Evolutionary conservation across 2,329 filamentous ascomycete species (phyloP).

Genomic region (Claviceps arundinis): DNA sequence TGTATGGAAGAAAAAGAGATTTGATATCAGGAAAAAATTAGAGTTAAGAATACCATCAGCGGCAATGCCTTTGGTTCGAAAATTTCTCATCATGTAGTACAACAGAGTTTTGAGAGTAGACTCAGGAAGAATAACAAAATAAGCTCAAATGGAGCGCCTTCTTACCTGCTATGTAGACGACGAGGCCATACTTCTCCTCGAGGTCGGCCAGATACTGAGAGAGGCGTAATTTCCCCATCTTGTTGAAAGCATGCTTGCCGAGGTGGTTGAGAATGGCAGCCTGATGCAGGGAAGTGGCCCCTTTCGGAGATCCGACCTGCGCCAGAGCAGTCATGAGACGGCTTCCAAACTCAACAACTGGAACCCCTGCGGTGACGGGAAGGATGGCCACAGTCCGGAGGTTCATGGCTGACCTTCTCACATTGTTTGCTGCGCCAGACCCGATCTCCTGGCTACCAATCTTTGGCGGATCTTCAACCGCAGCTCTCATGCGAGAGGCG

Average conservation of each 20-base stretch:
- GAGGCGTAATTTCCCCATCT: constrained; percentile 91
- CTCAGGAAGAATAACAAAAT: neutral
- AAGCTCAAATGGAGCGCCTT: neutral
- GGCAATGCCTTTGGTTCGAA: constrained; percentile 35
- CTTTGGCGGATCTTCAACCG: constrained; percentile 69
- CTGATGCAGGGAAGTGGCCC: constrained; percentile 85
- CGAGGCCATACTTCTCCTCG: constrained; percentile 92
- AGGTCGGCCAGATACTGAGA: constrained; percentile 93
- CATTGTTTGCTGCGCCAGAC: constrained; percentile 36
- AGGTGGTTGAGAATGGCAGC: constrained; percentile 88
- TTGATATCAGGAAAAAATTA: constrained; percentile 52
- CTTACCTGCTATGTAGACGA: constrained; percentile 76
- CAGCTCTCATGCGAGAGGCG: constrained; percentile 78
- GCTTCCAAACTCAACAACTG: constrained; percentile 89
- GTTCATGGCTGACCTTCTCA: constrained; percentile 77
- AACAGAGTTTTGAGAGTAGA: neutral
- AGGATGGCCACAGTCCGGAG: constrained; percentile 84
- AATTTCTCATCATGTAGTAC: constrained; percentile 38
- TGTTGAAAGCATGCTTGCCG: constrained; percentile 89
- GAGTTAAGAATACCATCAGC: constrained; percentile 45
- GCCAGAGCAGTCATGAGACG: constrained; percentile 74
- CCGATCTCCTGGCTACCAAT: constrained; percentile 52
- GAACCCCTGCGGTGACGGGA: constrained; percentile 80
- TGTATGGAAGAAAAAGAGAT: constrained; percentile 2
- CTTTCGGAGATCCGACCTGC: constrained; percentile 80